Evolutionary conservation across 768 basidiomycete genomes (phyloP).

Genomic region (Myochromella boudieri): DNA sequence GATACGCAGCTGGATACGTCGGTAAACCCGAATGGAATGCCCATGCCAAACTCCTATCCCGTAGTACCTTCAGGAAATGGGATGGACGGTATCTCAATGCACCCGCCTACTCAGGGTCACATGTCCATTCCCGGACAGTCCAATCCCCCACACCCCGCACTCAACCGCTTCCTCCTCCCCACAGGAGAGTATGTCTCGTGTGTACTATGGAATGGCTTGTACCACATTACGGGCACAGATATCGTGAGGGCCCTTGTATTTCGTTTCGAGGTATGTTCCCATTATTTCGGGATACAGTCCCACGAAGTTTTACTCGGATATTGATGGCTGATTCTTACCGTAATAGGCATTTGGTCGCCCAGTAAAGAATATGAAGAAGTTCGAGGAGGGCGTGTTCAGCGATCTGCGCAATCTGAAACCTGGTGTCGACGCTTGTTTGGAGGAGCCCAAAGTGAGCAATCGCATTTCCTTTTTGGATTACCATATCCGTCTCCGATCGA

Average conservation of each 20-base stretch:
- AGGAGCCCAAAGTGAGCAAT: conserved; percentile 87
- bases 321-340: conserved; percentile 7
- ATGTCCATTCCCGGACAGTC: conserved; percentile 40
- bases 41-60: conserved; percentile 9
- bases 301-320: background rate
- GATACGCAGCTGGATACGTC: conserved; percentile 27
- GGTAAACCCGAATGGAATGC: conserved; percentile 10
- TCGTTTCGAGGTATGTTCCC: conserved; percentile 70
- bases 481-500: background rate
- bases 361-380: conserved; percentile 92
- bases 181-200: conserved; percentile 88
- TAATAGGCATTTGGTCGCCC: conserved; percentile 79
- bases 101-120: conserved; percentile 17
- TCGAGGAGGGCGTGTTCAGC: conserved; percentile 94
- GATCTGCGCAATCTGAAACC: conserved; percentile 94
- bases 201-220: conserved; percentile 88
- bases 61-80: background rate
- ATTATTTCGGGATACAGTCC: conserved; percentile 7
- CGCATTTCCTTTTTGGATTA: background rate
- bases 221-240: conserved; percentile 96
- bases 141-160: conserved; percentile 65
- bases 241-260: conserved; percentile 95
- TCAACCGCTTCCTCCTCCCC: conserved; percentile 87
- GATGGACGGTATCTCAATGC: conserved; percentile 9
- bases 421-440: conserved; percentile 86